Evolutionary conservation across 2,329 filamentous ascomycete species (phyloP).

Genomic region (Calonectria pseudoturangicola): DNA sequence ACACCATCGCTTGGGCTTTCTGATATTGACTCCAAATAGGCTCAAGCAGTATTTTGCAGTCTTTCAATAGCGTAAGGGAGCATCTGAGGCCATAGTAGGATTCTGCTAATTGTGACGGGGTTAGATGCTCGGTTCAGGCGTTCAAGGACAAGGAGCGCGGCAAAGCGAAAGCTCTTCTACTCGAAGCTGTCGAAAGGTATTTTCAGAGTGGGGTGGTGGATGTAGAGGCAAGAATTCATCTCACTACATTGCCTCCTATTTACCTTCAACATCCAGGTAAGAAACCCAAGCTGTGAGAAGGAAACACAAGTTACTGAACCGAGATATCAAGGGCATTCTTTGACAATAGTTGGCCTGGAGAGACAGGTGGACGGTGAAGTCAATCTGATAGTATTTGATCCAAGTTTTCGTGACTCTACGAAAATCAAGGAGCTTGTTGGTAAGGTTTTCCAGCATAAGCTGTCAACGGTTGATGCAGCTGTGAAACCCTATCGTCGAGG

Average conservation of each 20-base stretch:
- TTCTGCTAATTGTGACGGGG: slow-evolving; percentile 22
- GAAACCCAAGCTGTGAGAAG: background rate
- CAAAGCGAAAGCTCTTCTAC: slow-evolving; percentile 71
- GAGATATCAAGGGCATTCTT: slow-evolving; percentile 81
- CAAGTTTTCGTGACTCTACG: slow-evolving; percentile 83
- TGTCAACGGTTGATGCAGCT: slow-evolving; percentile 63
- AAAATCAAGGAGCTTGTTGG: slow-evolving; percentile 77
- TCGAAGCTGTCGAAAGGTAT: slow-evolving; percentile 82
- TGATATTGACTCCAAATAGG: slow-evolving; percentile 66
- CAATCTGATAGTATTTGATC: slow-evolving; percentile 91
- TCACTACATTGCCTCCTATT: slow-evolving; percentile 85
- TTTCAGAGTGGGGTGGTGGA: slow-evolving; percentile 74
- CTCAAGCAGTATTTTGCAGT: slow-evolving; percentile 84
- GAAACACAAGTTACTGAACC: slow-evolving; percentile 26
- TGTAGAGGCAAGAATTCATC: slow-evolving; percentile 74
- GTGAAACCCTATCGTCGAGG: slow-evolving; percentile 85
- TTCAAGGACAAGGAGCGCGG: slow-evolving; percentile 70
- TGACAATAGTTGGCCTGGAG: slow-evolving; percentile 93
- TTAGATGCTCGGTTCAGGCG: slow-evolving; percentile 77
- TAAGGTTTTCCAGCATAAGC: slow-evolving; percentile 64
- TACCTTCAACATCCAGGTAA: slow-evolving; percentile 90
- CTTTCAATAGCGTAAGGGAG: slow-evolving; percentile 78
- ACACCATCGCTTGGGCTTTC: background rate
- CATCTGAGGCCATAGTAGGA: background rate
- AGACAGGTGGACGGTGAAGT: slow-evolving; percentile 76